Evolutionary conservation across 2,329 filamentous ascomycete genomes (phyloP), one percentile per base, ranked within the genome.

Genomic region (Aotearoamyces nothofagi): DNA sequence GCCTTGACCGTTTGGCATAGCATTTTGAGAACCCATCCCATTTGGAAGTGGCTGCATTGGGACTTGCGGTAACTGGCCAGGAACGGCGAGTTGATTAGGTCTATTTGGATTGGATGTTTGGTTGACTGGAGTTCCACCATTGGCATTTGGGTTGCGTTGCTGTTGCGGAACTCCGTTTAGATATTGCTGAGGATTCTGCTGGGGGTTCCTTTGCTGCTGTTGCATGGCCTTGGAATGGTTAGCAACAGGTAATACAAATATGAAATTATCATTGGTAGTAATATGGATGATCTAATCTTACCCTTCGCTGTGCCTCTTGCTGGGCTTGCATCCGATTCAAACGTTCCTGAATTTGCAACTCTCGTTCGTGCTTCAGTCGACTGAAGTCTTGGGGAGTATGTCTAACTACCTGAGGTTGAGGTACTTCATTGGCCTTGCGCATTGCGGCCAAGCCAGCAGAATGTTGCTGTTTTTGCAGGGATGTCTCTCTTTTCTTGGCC

Each of bases 401-500:
- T 39, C 66, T 67, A 9, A 66, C 81, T 46, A 52, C 68, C 46
- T 50, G 66, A 41, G 56, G 60, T 26, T 62, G 57, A 11, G 57
- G 53, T 12, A 55, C 49, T 44, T 92, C 82, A 34, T 79, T 79
- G 9, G 72, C 66, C 53, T 94, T 94, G 31, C 90, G 75, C 51
- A 82, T 72, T 17, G 79, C 78, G 27, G 82, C 81, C 32, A 83
- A 69, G 37, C 70, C 69, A 8, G 76, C 69, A 34, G 72, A 67
- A 48, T 94, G 83, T 46, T 87, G 79, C 49, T 90, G 81, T 58
- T 96, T 96, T 48, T 90, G 83, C 15, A 73, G 60, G 15, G 71
- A 66, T 8, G 79, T 78, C 55, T 98, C 90, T 15, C 87, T 72
- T 55, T 94, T 96, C 61, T 93, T 92, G 1, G 86, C 86, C 26